Evolutionary conservation across 2,329 filamentous ascomycete species (phyloP).

Genomic region (Fusarium oxysporum): DNA sequence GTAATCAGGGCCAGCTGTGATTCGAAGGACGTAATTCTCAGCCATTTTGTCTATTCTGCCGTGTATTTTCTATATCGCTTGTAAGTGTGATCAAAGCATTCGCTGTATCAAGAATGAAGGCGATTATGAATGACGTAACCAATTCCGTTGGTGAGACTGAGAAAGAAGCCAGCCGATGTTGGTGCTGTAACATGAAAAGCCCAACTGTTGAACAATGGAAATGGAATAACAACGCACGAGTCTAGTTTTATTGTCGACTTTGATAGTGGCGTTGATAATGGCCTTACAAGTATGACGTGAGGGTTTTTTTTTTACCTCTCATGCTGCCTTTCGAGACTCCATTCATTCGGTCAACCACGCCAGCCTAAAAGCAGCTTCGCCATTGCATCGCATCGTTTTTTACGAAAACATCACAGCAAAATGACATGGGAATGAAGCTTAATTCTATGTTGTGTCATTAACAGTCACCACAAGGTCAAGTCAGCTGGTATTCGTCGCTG

Average conservation of each 20-base stretch:
- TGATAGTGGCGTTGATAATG: constrained; percentile 15
- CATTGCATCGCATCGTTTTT: neutral
- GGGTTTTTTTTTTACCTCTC: constrained; percentile 29
- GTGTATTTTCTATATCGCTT: neutral
- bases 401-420: neutral
- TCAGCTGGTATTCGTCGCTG: neutral
- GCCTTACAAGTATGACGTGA: constrained; percentile 41
- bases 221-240: neutral
- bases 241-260: neutral
- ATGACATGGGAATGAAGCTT: neutral
- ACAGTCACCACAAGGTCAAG: neutral
- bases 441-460: neutral
- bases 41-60: constrained; percentile 58
- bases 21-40: constrained; percentile 80
- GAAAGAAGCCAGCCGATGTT: neutral
- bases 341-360: constrained; percentile 29
- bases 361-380: constrained; percentile 14
- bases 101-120: neutral
- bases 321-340: neutral
- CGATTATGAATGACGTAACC: constrained; percentile 30
- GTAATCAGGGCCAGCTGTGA: constrained; percentile 85
- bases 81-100: neutral
- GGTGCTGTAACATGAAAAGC: too few relatives aligned
- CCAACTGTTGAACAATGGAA: neutral
- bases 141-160: neutral